Conservation (phyloP, 2,329 filamentous ascomycete species). For the Xylariaceae sp. region DNA sequence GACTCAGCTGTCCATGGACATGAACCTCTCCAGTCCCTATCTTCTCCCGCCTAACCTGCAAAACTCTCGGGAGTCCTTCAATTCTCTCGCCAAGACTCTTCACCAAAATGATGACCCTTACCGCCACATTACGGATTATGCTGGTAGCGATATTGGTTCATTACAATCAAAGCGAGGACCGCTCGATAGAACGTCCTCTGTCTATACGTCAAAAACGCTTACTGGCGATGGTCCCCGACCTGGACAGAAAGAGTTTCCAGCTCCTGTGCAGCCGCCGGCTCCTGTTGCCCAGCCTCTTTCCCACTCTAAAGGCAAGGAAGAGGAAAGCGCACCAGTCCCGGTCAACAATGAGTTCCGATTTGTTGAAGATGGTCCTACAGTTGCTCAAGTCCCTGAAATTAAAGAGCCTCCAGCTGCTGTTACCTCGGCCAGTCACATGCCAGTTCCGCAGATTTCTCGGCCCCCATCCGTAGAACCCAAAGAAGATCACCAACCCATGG, state of each 20-base stretch:
- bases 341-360: conserved; percentile 35
- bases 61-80: conserved; percentile 76
- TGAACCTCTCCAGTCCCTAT: conserved; percentile 79
- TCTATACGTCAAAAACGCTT: conserved; percentile 38
- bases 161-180: conserved; percentile 44
- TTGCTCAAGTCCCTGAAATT: conserved; percentile 33
- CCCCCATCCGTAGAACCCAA: conserved; percentile 24
- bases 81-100: conserved; percentile 74
- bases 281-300: conserved; percentile 24
- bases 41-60: conserved; percentile 81
- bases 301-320: conserved; percentile 10
- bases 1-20: conserved; percentile 62
- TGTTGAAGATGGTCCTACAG: conserved; percentile 29
- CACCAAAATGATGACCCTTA: conserved; percentile 80
- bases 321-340: conserved; percentile 15
- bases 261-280: conserved; percentile 26
- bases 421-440: conserved; percentile 24
- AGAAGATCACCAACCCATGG: conserved; percentile 19
- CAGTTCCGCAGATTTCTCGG: conserved; percentile 19
- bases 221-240: conserved; percentile 32
- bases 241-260: conserved; percentile 36
- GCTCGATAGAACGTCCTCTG: conserved; percentile 36
- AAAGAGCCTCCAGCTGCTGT: conserved; percentile 37
- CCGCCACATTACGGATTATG: conserved; percentile 55
- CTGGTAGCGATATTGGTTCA: conserved; percentile 52